A percentile compares a stretch with the other conserved stretches of the same genome.
Evolutionary conservation across 2,329 filamentous ascomycete species (phyloP).

Genomic region (Aplosporella prunicola): DNA sequence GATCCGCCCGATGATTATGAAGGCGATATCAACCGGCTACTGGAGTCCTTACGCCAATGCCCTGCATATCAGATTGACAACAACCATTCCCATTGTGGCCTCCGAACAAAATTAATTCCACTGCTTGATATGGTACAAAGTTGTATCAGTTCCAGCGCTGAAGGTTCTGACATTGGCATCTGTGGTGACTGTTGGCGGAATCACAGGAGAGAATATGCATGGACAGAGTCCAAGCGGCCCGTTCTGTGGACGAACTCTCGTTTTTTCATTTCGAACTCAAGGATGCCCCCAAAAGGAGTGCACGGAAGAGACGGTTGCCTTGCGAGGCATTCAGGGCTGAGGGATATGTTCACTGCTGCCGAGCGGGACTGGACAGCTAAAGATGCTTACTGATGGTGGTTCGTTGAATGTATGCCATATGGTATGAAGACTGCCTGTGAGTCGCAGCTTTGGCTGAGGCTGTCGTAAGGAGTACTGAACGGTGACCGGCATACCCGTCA

Average conservation of each 20-base stretch:
- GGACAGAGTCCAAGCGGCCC: constrained; percentile 36
- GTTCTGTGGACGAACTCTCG: constrained; percentile 30
- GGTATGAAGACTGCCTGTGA: too few species aligned
- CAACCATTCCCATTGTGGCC: constrained; percentile 64
- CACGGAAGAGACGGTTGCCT: background rate
- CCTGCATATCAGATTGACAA: constrained; percentile 66
- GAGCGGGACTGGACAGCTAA: constrained; percentile 23
- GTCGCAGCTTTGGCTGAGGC: too few species aligned
- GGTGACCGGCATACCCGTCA: too few species aligned
- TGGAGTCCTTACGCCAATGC: constrained; percentile 54
- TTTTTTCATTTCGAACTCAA: background rate
- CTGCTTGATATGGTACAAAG: constrained; percentile 54
- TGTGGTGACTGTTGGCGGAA: constrained; percentile 38
- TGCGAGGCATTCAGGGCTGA: constrained; percentile 6
- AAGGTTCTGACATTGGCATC: constrained; percentile 29
- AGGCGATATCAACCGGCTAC: constrained; percentile 52
- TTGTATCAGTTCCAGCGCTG: constrained; percentile 21
- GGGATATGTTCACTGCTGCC: constrained; percentile 32
- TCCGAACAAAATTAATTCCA: constrained; percentile 55
- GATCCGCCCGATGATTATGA: constrained; percentile 41
- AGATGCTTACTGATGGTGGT: background rate
- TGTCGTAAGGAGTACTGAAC: too few species aligned
- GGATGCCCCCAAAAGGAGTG: background rate
- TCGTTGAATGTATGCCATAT: too few species aligned
- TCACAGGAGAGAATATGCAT: constrained; percentile 32